phyloP scores from a whole-genome alignment of 768 basidiomycete species.

The Panus rudis region DNA sequence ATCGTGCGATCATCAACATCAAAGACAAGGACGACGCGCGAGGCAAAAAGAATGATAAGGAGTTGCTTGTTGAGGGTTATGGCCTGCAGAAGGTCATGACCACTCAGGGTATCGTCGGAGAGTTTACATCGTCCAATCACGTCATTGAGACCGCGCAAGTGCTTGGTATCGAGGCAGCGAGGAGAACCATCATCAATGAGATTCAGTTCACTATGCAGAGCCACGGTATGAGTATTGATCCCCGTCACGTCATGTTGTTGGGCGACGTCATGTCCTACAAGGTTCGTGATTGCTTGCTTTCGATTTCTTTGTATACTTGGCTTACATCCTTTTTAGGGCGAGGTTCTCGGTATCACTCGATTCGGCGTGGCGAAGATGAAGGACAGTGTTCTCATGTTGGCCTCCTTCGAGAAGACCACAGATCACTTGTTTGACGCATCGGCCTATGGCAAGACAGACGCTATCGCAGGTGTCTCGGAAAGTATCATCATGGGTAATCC shows the following conservation, averaged over 20 bases:
- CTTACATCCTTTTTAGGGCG: constrained; percentile 53
- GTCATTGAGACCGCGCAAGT: constrained; percentile 94
- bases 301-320: not conserved
- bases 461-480: constrained; percentile 94
- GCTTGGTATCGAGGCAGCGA: constrained; percentile 96
- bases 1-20: constrained; percentile 93
- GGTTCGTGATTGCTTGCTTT: constrained; percentile 32
- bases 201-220: constrained; percentile 96
- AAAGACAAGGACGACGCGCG: constrained; percentile 77
- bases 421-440: constrained; percentile 98
- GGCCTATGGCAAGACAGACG: constrained; percentile 91
- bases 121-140: constrained; percentile 91
- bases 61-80: constrained; percentile 94
- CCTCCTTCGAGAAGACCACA: constrained; percentile 98
- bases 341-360: constrained; percentile 95
- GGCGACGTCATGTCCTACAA: constrained; percentile 99
- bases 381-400: constrained; percentile 97
- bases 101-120: constrained; percentile 91
- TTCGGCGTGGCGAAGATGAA: constrained; percentile 99
- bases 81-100: constrained; percentile 96
- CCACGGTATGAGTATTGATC: constrained; percentile 98
- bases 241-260: constrained; percentile 95
- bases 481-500: constrained; percentile 99
- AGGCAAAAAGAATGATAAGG: constrained; percentile 84
- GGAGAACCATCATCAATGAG: constrained; percentile 91